Percentiles rank a stretch among this genome's conserved stretches.
Conservation (phyloP, 2,329 filamentous ascomycete species). For the Botrytis deweyae region DNA sequence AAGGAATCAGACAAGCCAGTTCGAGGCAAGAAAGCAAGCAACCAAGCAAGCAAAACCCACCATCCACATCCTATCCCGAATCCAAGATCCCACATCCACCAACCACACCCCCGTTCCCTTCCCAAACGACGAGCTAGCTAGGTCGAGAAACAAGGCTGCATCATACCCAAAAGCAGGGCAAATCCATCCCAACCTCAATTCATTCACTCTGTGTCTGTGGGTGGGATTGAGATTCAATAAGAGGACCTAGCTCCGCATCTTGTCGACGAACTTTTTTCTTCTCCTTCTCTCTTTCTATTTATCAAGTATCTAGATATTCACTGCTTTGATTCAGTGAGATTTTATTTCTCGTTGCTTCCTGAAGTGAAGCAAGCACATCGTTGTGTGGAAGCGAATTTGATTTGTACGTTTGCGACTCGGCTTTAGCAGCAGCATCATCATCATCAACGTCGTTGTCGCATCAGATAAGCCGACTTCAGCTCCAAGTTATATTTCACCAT, state of each 20-base stretch:
- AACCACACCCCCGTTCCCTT: not conserved
- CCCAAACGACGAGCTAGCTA: too few species aligned
- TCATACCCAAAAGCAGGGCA: slow-evolving; percentile 13
- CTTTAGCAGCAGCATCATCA: not conserved
- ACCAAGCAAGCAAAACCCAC: not conserved
- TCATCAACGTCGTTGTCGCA: slow-evolving; percentile 10
- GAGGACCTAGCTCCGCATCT: slow-evolving; percentile 7
- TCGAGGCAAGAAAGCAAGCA: not conserved
- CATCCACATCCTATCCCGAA: not conserved
- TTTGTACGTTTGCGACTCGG: slow-evolving; percentile 6
- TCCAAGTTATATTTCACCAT: not conserved
- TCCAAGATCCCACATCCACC: not conserved
- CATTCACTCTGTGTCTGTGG: not conserved
- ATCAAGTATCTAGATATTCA: not conserved
- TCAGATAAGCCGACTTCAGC: slow-evolving; percentile 17
- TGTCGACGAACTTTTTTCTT: too few species aligned
- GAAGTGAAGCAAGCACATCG: not conserved
- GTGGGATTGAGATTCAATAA: not conserved
- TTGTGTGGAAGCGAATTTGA: not conserved
- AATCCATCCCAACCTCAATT: not conserved
- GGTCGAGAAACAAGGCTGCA: slow-evolving; percentile 12
- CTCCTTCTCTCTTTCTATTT: not conserved
- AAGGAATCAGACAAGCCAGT: not conserved
- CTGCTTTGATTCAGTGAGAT: not conserved
- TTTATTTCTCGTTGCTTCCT: not conserved